Evolutionary conservation across 208 protist genomes (phyloP).

Genomic region (Borovskyia barvae): DNA sequence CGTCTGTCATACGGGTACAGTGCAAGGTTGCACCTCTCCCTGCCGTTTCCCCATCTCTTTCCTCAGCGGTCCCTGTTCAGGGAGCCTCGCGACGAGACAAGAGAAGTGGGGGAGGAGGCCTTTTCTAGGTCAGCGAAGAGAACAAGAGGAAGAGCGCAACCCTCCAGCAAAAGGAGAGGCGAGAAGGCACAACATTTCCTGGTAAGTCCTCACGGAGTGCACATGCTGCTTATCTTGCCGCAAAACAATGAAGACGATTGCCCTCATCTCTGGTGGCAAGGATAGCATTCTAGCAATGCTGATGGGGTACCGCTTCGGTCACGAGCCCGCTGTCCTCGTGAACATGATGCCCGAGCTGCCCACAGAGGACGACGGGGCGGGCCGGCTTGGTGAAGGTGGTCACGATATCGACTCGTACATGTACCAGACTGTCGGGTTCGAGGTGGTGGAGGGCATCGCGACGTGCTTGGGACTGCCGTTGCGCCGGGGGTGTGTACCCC

Average conservation of each 20-base stretch:
- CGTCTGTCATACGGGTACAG: too few species aligned
- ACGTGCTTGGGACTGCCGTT: conserved; percentile 93
- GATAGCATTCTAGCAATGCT: conserved; percentile 95
- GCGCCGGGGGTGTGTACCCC: conserved; percentile 68
- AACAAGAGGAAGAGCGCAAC: too few species aligned
- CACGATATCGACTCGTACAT: conserved; percentile 98
- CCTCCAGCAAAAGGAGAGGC: too few species aligned
- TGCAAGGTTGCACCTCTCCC: too few species aligned
- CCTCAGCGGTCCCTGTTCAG: too few species aligned
- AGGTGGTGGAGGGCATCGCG: conserved; percentile 87
- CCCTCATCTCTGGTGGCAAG: conserved; percentile 98
- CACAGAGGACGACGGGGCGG: conserved; percentile 3
- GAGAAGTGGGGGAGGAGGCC: too few species aligned
- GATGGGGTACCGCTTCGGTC: conserved; percentile 93
- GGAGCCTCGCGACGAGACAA: too few species aligned
- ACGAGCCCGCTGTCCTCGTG: conserved; percentile 94
- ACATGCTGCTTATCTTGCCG: not conserved
- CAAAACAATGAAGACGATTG: conserved; percentile 93
- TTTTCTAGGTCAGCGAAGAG: too few species aligned
- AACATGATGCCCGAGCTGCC: conserved; percentile 83
- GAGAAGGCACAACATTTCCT: too few species aligned
- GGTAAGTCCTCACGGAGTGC: not conserved
- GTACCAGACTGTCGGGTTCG: conserved; percentile 98
- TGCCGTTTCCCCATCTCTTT: too few species aligned
- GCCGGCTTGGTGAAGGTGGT: too few species aligned